Evolutionary conservation across 1,139 yeast species (phyloP), one percentile per base, ranked within the genome.

Genomic region (Debaryomycetaceae sp.): DNA sequence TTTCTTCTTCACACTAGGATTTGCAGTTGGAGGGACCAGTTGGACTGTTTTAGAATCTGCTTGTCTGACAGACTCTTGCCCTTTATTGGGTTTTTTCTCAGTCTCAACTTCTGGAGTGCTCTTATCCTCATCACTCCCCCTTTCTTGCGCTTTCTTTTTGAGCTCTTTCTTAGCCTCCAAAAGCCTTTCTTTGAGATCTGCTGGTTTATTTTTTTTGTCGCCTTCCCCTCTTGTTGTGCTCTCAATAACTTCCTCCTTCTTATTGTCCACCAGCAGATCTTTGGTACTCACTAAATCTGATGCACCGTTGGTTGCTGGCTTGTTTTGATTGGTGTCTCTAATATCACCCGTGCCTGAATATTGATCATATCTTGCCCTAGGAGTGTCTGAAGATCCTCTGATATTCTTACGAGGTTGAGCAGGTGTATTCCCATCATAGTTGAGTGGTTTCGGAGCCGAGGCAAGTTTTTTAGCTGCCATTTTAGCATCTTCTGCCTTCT

Each of bases 361-460:
- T 46, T 62, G 60, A 43, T 66, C 72, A 48, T 64, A 64, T 9
- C 62, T 55, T n/a, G 58, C 57, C 39, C 52, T 52, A 6, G 59
- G 44, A n/a, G 55, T 45, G 6, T 52, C 52, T 9, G 49, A 39
- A 14, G 31, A 34, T 8, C 50, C 55, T 41, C 72, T 55, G 5
- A 54, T 47, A 24, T 57, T 57, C 7, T 58, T 45, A 35, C 70
- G 55, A 17, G 62, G 49, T 11, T 47, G 44, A 6, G 57, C 47
- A 6, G 60, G 37, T 8, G 44, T 44, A 6, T 39, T 37, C 38
- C 48, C 61, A 43, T 59, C 65, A 40, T 68, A 68, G 38, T 58
- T 27, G 31, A 27, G 31, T 8, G 31, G 31, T 11, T 27, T 27
- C 3, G 31, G 31, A 7, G 31, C 31, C 11, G 31, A 27, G 11